Evolutionary conservation across 176 grass and related monocot genomes (phyloP), one percentile per base, ranked within the genome.

Genomic region (Phoenix roebelenii): DNA sequence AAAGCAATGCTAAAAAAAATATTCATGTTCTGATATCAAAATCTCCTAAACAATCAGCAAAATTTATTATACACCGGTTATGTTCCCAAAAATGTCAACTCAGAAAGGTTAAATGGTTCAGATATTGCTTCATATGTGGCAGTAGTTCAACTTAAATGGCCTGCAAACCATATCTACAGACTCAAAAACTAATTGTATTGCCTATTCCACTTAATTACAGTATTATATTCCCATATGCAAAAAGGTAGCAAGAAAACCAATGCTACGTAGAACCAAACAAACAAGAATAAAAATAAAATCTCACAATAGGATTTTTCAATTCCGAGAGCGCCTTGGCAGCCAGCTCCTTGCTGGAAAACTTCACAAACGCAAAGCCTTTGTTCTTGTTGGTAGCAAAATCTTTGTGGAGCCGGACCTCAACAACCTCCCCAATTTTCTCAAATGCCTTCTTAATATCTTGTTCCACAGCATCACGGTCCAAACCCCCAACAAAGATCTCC

Each of bases 401-500:
- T 39, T 76, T 83, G 69, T 84, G 82, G 50, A 89, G 82, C 5
- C 85, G 73, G 67, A 84, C 65, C 26, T 89, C 85, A 29, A 77
- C 72, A 52, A 89, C 77, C 39, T 89, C 69, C 4, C 85, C 85
- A 20, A 80, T 55, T 15, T 80, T 70, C 10, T 59, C 30, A 56
- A 89, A 89, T 26, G 61, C 77, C 55, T 74, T 81, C 71, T 67
- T 89, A 1, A 89, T 70, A 71, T 89, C 85, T 5, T 73, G 78
- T 56, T 89, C 85, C 5, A 66, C 67, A 44, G 81, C 77, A 57
- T 84, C 80, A 7, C 82, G 77, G 67, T 84, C 81, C 51, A 89
- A 77, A 14, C 85, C 85, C n/a, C 85, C 85, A 15, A 89, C 58
- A 60, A 84, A 89, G 28, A 89, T 83, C 69, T 89, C 85, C n/a